A percentile compares a stretch with the other conserved stretches of the same genome.
These are phyloP conservation scores for Hansenula anomala DNA, from an alignment of 1,139 yeast species.

Conservation along the genomic window DNA sequence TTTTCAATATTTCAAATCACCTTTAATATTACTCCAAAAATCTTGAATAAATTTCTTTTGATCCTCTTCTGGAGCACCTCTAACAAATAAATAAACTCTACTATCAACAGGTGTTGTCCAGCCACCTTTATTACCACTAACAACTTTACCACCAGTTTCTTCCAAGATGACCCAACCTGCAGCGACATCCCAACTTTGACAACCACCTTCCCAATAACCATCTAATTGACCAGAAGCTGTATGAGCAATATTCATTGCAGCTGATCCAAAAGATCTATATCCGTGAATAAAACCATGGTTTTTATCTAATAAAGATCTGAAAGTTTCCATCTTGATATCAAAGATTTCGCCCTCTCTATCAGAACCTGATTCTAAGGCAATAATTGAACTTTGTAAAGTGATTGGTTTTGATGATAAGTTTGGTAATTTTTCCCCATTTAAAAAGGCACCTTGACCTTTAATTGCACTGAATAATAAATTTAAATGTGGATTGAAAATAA, in stretches of 20 bases:
- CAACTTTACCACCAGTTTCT: constrained; percentile 54
- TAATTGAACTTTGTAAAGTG: constrained; percentile 42
- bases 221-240: constrained; percentile 54
- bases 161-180: constrained; percentile 58
- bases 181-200: constrained; percentile 61
- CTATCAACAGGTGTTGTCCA: constrained; percentile 45
- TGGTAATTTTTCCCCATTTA: constrained; percentile 34
- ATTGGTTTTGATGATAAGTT: constrained; percentile 29
- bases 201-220: constrained; percentile 62
- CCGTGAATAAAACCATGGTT: constrained; percentile 53
- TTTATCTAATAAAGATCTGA: constrained; percentile 38
- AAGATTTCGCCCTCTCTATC: constrained; percentile 49
- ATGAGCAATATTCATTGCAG: constrained; percentile 52
- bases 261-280: constrained; percentile 52
- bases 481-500: constrained; percentile 51
- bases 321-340: constrained; percentile 42
- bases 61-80: constrained; percentile 39
- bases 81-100: constrained; percentile 47
- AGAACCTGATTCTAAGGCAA: constrained; percentile 58
- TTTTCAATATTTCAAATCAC: constrained; percentile 33
- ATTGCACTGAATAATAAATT: constrained; percentile 46
- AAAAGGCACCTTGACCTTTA: constrained; percentile 45
- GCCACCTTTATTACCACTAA: constrained; percentile 44
- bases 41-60: constrained; percentile 41
- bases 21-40: constrained; percentile 45